Base-by-base conservation (phyloP, 2,329 filamentous ascomycete genomes). In the Fusarium redolens region DNA sequence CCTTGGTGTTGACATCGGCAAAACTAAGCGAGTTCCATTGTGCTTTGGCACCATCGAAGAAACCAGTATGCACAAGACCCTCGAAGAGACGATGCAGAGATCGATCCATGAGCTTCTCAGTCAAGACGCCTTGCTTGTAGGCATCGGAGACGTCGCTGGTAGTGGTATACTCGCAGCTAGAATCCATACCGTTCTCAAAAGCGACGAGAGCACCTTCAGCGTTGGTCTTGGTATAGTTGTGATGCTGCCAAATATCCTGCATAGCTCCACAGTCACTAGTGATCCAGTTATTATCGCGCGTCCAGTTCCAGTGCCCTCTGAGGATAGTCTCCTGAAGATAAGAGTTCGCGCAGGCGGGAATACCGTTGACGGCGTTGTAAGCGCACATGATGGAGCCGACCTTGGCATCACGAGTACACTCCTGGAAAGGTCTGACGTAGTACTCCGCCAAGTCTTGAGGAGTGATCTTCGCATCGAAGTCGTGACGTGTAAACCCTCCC, bases 241-340 rank as follows among this genome's bases (percentile, higher is more conserved):
- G 64, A 6, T 51, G 22, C 10, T 66, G 61, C 64, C 64, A 66
- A 0, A 66, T 66, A 40, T 66, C 64, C 12, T 66, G 61, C 61
- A 66, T 59, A 11, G 64, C 64, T 1, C 64, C 64, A 1, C 64
- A 66, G 3, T 66, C 64, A 17, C 61, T 66, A 0, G 64, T 66
- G 3, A 66, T 59, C 64, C 64, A 66, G 14, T 66, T 66, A 28
- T 66, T 66, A 12, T 55, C 45, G 0, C 47, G 31, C 1, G 64
- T 66, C 61, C 64, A 66, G 38, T 66, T 66, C 64, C 64, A 66
- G 22, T 66, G 64, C 4, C 45, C 38, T 17, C 64, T 12, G 12
- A 66, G 44, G 8, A 66, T 47, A 0, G 64, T 66, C 15, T 66
- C 64, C 14, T 66, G 64, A 0, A 66, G 28, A 25, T 66, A 66